Base-by-base conservation (phyloP, 345 rosid genomes). In the Eucalyptus pauciflora region DNA sequence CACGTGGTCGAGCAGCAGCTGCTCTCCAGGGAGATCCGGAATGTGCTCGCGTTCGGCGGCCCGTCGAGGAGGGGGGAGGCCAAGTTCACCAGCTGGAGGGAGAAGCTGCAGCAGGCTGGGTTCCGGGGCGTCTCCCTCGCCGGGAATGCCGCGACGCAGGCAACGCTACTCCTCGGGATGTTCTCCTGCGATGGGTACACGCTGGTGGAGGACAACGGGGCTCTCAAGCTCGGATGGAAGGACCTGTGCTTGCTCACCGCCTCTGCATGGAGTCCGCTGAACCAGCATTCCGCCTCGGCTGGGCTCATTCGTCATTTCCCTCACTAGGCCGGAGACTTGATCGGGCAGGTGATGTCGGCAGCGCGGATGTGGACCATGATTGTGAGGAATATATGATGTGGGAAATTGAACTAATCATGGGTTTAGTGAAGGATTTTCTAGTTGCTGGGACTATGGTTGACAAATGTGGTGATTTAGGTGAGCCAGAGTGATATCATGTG, bases 191-290 rank as follows among this genome's bases (percentile, higher is more conserved):
- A 98, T 79, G 99, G 99, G 16, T 98, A 98, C 89, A 98, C 99
- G 8, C 93, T 98, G 92, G 98, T 97, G 17, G 99, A 98, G 91
- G 99, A 98, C 91, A 95, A 92, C 69, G 99, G 99, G 18, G 91
- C 99, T 5, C 95, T 98, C 58, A 98, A 97, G 91, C 97, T 98
- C 52, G 99, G 99, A 25, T 98, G 99, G 99, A 98, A 98, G 89
- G 99, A 98, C 89, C 99, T 98, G 45, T 98, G 99, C 86, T 94
- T 98, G 93, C 97, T 98, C 16, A 98, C 99, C 86, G 99, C 99
- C 67, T 98, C 99, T 9, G 99, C 99, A 24, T 98, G 99, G 99
- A 93, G 98, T 67, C 99, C 99, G 50, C 92, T 94, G 69, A 86
- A 69, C 56, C 43, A 81, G 89, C 87, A 58, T 29, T 48, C 27